Base-by-base conservation (phyloP, 768 basidiomycete genomes). In the Kwoniella sp. region DNA sequence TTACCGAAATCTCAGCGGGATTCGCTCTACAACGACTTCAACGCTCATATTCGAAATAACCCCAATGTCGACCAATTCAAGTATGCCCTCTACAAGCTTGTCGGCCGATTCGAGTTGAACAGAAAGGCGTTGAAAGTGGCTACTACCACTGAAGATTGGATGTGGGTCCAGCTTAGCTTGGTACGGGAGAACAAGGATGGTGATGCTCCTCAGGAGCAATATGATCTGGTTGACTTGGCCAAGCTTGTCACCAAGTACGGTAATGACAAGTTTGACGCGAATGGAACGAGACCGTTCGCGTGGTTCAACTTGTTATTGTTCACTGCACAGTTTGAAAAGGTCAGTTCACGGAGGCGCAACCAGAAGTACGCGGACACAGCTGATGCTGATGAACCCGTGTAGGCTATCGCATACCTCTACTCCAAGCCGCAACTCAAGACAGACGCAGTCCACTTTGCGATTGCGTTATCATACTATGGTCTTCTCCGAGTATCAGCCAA, bases 141-240 rank as follows among this genome's bases (percentile, higher is more conserved):
- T 0, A 85, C 85, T 10, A 94, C 93, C 0, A 93, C 91, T 1
- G 96, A 97, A 77, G 96, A 99, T 79, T 99, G 95, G 95, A 83
- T 97, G 36, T 99, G 95, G 95, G 88, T 94, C 83, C 94, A 99
- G 81, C 84, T 98, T 15, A 85, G 88, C 1, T 89, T 97, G 86
- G 90, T 82, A 6, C 83, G 89, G 0, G 91, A 96, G 58, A 64
- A 47, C 30, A 60, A 58, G 33, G 67, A 62, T 17, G 48, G 60
- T 19, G 91, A 90, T 8, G 88, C 91, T 68, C 86, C 88, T 33
- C 89, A 68, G n/a, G 81, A 82, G 87, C 91, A 68, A 85, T 89
- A 63, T 80, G 76, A 77, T 36, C 68, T 82, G 15, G 67, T 69
- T 26, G 81, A 81, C 36, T 64, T 82, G 17, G 79, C 70, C 0